Conservation (phyloP, 768 basidiomycete genomes). For the Trametes sanguinea region DNA sequence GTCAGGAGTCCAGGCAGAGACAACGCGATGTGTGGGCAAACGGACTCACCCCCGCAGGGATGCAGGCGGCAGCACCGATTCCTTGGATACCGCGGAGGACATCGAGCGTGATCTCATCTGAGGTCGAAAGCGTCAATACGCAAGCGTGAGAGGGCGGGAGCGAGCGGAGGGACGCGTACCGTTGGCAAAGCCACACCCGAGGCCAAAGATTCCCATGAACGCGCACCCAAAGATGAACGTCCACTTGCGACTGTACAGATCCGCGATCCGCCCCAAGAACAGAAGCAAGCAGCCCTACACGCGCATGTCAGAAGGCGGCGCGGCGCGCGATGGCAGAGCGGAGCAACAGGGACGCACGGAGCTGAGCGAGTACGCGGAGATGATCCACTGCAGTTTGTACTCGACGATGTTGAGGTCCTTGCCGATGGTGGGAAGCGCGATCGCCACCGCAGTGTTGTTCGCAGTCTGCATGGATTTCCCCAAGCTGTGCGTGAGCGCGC, state of each 20-base stretch:
- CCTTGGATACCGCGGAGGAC: conserved; percentile 83
- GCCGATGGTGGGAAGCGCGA: conserved; percentile 35
- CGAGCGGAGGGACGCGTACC: conserved; percentile 35
- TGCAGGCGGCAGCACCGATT: conserved; percentile 70
- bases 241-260: conserved; percentile 74
- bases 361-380: conserved; percentile 67
- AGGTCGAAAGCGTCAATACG: neutral
- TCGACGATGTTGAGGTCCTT: conserved; percentile 50
- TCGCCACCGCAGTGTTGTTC: conserved; percentile 28
- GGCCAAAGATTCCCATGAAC: conserved; percentile 54
- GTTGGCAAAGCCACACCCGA: conserved; percentile 67
- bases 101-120: conserved; percentile 62
- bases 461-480: conserved; percentile 20
- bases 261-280: conserved; percentile 77
- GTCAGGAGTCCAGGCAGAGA: neutral
- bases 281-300: conserved; percentile 74
- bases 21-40: neutral
- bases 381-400: conserved; percentile 63
- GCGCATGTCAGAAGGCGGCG: neutral
- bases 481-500: too few relatives aligned
- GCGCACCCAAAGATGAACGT: conserved; percentile 63
- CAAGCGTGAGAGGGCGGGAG: neutral
- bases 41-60: conserved; percentile 38
- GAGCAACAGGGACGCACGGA: conserved; percentile 45
- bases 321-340: too few relatives aligned